phyloP scores from a whole-genome alignment of 2,329 filamentous ascomycete species.

The Penicillium sp. region DNA sequence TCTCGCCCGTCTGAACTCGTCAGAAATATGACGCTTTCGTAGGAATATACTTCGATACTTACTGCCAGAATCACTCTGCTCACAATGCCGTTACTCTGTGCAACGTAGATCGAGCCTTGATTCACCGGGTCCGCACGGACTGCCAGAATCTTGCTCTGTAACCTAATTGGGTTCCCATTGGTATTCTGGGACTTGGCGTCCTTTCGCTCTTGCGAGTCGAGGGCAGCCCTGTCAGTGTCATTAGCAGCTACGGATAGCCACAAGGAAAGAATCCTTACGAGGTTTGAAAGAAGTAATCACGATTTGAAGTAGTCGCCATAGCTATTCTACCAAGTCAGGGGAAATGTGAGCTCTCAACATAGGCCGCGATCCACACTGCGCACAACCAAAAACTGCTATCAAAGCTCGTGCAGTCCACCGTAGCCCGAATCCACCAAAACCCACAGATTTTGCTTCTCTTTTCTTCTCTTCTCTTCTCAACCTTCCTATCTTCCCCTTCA shows the following conservation, averaged over 20 bases:
- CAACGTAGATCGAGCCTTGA: constrained; percentile 64
- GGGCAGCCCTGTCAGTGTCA: constrained; percentile 43
- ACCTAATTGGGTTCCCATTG: constrained; percentile 71
- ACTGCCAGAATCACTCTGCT: constrained; percentile 72
- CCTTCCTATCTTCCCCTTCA: constrained; percentile 16
- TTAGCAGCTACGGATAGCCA: constrained; percentile 1
- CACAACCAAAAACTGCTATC: constrained; percentile 25
- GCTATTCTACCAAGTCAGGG: not conserved
- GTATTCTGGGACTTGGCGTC: constrained; percentile 73
- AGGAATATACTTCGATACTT: constrained; percentile 40
- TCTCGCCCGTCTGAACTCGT: constrained; percentile 42
- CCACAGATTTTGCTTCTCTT: constrained; percentile 28
- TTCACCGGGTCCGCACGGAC: constrained; percentile 63
- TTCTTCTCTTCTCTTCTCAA: constrained; percentile 23
- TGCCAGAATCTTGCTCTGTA: constrained; percentile 83
- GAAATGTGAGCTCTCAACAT: constrained; percentile 6
- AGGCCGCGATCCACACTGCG: constrained; percentile 7
- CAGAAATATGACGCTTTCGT: not conserved
- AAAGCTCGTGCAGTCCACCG: constrained; percentile 31
- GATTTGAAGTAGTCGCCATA: constrained; percentile 66
- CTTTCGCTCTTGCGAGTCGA: constrained; percentile 55
- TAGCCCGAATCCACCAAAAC: constrained; percentile 33
- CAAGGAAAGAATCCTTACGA: constrained; percentile 55
- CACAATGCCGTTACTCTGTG: constrained; percentile 79
- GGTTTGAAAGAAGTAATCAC: constrained; percentile 86